Evolutionary conservation across 2,329 filamentous ascomycete species (phyloP).

Genomic region (Pseudocercospora cruenta): DNA sequence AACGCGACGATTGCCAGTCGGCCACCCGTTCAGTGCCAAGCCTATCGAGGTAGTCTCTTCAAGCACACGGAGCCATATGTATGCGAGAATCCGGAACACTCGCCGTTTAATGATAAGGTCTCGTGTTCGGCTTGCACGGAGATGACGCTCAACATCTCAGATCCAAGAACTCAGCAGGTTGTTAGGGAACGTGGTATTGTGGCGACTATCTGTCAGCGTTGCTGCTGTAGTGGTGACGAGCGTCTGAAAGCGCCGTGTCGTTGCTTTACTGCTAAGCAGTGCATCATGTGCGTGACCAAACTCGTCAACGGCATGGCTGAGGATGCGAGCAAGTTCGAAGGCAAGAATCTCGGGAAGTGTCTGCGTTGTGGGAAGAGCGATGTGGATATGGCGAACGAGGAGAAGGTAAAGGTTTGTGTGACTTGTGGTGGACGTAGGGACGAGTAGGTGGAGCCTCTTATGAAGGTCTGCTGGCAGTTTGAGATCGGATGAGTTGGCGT

Average conservation of each 20-base stretch:
- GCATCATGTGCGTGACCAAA: not conserved
- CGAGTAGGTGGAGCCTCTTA: too few relatives aligned
- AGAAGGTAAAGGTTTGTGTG: too few relatives aligned
- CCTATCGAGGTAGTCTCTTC: not conserved
- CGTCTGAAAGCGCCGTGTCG: not conserved
- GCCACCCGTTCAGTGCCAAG: not conserved
- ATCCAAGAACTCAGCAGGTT: not conserved
- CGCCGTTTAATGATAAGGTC: not conserved
- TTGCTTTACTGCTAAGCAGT: not conserved
- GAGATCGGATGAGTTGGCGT: too few relatives aligned
- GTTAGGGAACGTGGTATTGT: not conserved
- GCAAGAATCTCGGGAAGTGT: not conserved
- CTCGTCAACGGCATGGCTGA: not conserved
- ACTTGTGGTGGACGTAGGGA: too few relatives aligned
- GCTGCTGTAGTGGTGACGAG: not conserved
- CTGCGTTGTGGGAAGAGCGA: not conserved
- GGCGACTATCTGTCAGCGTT: not conserved
- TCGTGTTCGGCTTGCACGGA: not conserved
- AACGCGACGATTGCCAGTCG: not conserved
- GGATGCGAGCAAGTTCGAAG: not conserved
- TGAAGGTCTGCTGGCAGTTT: too few relatives aligned
- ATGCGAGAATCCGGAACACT: not conserved
- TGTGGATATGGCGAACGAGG: too few relatives aligned
- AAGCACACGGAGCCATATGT: not conserved
- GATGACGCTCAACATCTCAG: not conserved